A percentile compares a stretch with the other conserved stretches of the same genome.
Evolutionary conservation across 352 stramenopile genomes (phyloP).

Genomic region (Globisporangium paddicum): DNA sequence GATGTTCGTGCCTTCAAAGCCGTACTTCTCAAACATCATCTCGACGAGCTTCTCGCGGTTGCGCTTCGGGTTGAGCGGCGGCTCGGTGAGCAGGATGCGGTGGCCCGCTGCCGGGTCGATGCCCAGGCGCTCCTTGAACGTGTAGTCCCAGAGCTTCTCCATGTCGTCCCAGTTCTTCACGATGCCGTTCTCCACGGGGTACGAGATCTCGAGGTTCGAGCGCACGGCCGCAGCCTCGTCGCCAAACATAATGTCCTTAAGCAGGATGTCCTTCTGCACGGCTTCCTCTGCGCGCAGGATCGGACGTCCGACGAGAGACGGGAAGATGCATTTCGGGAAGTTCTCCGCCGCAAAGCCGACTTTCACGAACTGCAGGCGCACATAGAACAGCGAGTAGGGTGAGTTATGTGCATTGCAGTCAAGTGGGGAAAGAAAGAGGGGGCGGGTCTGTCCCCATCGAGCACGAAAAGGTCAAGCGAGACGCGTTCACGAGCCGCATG

Average conservation of each 20-base stretch:
- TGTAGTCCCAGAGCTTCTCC: conserved; percentile 97
- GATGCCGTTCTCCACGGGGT: conserved; percentile 95
- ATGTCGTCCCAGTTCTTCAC: conserved; percentile 98
- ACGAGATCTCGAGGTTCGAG: conserved; percentile 84
- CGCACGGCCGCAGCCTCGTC: conserved; percentile 89
- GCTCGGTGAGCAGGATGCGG: conserved; percentile 91
- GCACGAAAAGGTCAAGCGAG: not conserved
- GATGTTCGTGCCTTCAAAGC: conserved; percentile 88
- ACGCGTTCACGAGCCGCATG: not conserved
- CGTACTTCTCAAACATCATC: conserved; percentile 94
- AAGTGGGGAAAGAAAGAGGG: not conserved
- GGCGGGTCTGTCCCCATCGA: not conserved
- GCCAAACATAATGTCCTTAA: conserved; percentile 95
- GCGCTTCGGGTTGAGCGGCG: conserved; percentile 88
- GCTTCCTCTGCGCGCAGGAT: conserved; percentile 92
- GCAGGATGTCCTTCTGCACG: conserved; percentile 77
- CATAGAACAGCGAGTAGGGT: not conserved
- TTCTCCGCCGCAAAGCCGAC: conserved; percentile 93
- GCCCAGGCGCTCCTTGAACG: conserved; percentile 89
- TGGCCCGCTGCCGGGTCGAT: conserved; percentile 62
- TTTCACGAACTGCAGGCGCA: conserved; percentile 77
- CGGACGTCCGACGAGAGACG: conserved; percentile 92
- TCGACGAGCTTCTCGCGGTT: conserved; percentile 91
- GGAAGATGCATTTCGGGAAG: conserved; percentile 93
- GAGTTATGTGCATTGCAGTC: not conserved